Percentiles rank a stretch among this genome's conserved stretches.
These are phyloP conservation scores for Aureobasidium sp. DNA, from an alignment of 2,329 filamentous ascomycete genomes.

Conservation along the genomic window DNA sequence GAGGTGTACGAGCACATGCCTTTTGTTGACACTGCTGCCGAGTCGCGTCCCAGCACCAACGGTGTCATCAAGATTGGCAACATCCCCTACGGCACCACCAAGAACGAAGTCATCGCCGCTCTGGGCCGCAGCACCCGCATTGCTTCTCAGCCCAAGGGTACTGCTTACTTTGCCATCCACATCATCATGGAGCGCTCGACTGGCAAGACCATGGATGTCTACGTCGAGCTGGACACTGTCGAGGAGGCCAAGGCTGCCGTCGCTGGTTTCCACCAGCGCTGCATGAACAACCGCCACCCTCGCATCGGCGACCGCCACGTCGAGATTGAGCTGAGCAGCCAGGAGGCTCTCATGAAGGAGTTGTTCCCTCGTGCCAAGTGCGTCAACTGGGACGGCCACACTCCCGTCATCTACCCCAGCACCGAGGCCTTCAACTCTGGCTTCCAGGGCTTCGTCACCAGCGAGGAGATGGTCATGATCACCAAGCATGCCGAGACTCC, in stretches of 20 bases:
- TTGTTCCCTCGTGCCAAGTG: constrained; percentile 45
- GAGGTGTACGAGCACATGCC: constrained; percentile 23
- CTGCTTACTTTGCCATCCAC: constrained; percentile 40
- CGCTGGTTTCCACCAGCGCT: constrained; percentile 29
- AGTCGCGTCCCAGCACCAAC: constrained; percentile 11
- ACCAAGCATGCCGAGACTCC: constrained; percentile 41
- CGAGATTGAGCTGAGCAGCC: constrained; percentile 36
- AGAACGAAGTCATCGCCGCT: constrained; percentile 40
- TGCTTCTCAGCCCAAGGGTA: constrained; percentile 23
- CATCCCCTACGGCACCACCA: constrained; percentile 43
- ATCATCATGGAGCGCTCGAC: constrained; percentile 50
- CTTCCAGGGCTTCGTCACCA: constrained; percentile 43
- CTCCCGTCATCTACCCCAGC: constrained; percentile 26
- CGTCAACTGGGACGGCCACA: constrained; percentile 35
- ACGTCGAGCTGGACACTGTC: constrained; percentile 36
- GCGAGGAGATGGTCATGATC: constrained; percentile 41
- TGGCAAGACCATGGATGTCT: constrained; percentile 49
- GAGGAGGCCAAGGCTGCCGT: constrained; percentile 33
- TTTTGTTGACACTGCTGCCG: constrained; percentile 18
- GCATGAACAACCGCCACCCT: constrained; percentile 30
- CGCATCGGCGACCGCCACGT: constrained; percentile 41
- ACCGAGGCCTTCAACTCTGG: constrained; percentile 38
- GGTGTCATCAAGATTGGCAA: constrained; percentile 28
- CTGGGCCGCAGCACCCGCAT: constrained; percentile 36
- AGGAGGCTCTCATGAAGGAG: constrained; percentile 41